Base-by-base conservation (phyloP, 108 stramenopile genomes). In the Pinguiococcus pyrenoidosus region DNA sequence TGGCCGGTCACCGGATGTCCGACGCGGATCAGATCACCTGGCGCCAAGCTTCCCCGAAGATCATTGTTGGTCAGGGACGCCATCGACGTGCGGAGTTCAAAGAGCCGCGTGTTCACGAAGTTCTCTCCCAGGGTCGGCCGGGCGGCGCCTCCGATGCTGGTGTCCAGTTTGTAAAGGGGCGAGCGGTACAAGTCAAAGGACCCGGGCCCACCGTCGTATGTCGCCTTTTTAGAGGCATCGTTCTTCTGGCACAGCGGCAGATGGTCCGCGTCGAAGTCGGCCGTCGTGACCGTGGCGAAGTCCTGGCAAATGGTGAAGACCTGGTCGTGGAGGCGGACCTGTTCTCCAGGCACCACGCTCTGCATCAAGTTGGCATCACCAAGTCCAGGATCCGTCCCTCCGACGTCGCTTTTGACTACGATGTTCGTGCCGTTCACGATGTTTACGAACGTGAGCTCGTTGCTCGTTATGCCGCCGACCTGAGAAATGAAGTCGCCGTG, bases 1-100 rank as follows among this genome's bases (percentile, higher is more conserved):
- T 77, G 73, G 10, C 82, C 82, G 4, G 18, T 39, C 2, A 36
- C 44, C 4, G 80, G 80, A 32, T 83, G 78, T 2, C 82, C 82
- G 4, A 83, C 68, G 21, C 73, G 59, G 16, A 83, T 37, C 45
- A 68, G 46, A 59, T 81, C 82, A 16, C 82, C 82, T 13, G 72
- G 44, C n/a, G 54, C 44, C 32, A 83, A 39, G 17, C 24, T 25
- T 9, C 7, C 29, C 2, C 46, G 41, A 14, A 61, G 54, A 16
- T 55, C 51, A 25, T 54, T 62, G 6, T 30, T 41, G 34, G 32
- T 49, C 26, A 38, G 25, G 56, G n/a, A n/a, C n/a, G n/a, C n/a
- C n/a, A n/a, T 61, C 45, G 16, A 32, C 52, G 28, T 53, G 45
- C n/a, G 43, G 35, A 4, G 49, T 58, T 5, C 28, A 30, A n/a